phyloP scores from a whole-genome alignment of 345 rosid genomes.

The Cardamine occulta region DNA sequence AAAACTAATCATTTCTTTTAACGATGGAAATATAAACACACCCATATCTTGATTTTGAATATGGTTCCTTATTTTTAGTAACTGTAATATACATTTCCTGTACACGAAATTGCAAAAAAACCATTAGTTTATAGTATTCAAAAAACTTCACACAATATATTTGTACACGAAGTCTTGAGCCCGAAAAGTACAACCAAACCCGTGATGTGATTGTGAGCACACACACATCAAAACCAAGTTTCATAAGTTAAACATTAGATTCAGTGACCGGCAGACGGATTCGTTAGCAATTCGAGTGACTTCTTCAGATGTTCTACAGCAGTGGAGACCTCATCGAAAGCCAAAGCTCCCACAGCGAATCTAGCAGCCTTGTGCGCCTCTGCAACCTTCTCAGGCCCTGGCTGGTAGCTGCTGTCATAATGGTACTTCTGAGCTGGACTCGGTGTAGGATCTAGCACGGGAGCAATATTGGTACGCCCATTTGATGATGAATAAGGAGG shows the following conservation, averaged over 20 bases:
- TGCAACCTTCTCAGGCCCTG: slow-evolving; percentile 82
- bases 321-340: slow-evolving; percentile 86
- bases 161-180: slow-evolving; percentile 29
- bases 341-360: slow-evolving; percentile 96
- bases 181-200: slow-evolving; percentile 7
- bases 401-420: slow-evolving; percentile 82
- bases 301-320: slow-evolving; percentile 83
- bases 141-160: slow-evolving; percentile 25
- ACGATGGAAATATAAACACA: not conserved
- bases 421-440: slow-evolving; percentile 54
- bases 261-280: slow-evolving; percentile 43
- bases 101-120: not conserved
- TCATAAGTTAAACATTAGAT: slow-evolving; percentile 21
- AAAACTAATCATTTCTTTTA: not conserved
- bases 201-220: slow-evolving; percentile 19
- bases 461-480: slow-evolving; percentile 46
- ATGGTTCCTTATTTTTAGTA: not conserved
- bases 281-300: slow-evolving; percentile 74
- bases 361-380: slow-evolving; percentile 98
- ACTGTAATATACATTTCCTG: not conserved
- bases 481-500: slow-evolving; percentile 54
- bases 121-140: not conserved
- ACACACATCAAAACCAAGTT: slow-evolving; percentile 21
- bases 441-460: slow-evolving; percentile 50
- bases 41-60: not conserved